phyloP scores from a whole-genome alignment of 169 alveolate genomes.

The Cryptosporidium bovis region DNA sequence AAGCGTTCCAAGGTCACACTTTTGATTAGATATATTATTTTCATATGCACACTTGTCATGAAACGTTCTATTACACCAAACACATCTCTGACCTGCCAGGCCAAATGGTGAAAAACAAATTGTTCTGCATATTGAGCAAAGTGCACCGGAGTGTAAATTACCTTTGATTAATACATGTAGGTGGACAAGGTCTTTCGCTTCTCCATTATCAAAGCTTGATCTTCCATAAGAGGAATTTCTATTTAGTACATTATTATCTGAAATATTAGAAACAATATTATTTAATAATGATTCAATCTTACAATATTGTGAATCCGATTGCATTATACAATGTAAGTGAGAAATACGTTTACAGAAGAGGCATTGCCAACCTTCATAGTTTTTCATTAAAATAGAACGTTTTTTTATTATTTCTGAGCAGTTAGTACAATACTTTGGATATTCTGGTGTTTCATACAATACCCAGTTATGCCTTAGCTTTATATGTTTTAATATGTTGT shows the following conservation, averaged over 20 bases:
- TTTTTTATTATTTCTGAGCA: conserved; percentile 69
- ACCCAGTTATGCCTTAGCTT: conserved; percentile 69
- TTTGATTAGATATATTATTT: conserved; percentile 17
- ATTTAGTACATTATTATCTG: background rate
- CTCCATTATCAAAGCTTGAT: background rate
- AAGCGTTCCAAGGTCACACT: conserved; percentile 54
- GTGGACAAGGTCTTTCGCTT: conserved; percentile 7
- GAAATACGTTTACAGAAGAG: conserved; percentile 61
- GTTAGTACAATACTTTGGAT: conserved; percentile 60
- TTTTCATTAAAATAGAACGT: conserved; percentile 50
- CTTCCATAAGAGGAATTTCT: no score
- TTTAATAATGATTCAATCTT: conserved; percentile 22
- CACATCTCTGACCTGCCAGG: conserved; percentile 70
- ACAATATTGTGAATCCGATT: conserved; percentile 55
- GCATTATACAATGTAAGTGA: conserved; percentile 67
- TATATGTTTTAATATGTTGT: conserved; percentile 58
- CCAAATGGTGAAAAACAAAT: conserved; percentile 72
- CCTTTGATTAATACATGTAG: conserved; percentile 34
- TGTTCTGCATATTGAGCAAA: conserved; percentile 61
- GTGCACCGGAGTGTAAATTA: conserved; percentile 60
- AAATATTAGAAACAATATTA: background rate
- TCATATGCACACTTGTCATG: conserved; percentile 75
- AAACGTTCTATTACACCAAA: conserved; percentile 80
- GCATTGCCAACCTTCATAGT: conserved; percentile 71
- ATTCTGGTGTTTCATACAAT: conserved; percentile 62